These are phyloP conservation scores for Cystobasidium pallidum DNA, from an alignment of 1,284 basidiomycete species.

Conservation along the genomic window DNA sequence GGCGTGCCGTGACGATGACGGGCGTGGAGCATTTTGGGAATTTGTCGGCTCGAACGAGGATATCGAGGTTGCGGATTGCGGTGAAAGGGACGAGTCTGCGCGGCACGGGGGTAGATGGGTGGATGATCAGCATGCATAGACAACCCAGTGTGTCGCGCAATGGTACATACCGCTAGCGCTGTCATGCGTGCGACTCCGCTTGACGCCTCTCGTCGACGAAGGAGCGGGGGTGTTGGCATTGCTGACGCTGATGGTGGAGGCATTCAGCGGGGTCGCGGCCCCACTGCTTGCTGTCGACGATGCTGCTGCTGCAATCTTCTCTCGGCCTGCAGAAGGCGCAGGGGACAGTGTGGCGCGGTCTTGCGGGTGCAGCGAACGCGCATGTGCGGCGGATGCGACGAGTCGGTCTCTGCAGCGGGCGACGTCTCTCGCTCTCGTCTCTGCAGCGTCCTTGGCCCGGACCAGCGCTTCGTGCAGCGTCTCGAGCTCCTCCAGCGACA, in stretches of 20 bases:
- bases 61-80: conserved; percentile 24
- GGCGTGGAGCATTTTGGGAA: conserved; percentile 18
- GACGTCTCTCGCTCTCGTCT: background rate
- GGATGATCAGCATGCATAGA: background rate
- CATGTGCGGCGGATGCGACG: background rate
- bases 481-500: conserved; percentile 1
- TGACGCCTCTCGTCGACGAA: conserved; percentile 26
- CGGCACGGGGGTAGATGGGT: too few relatives aligned
- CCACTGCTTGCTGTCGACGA: background rate
- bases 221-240: conserved; percentile 22
- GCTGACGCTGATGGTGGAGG: conserved; percentile 3
- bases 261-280: conserved; percentile 7
- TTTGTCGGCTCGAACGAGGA: conserved; percentile 21
- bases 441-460: background rate
- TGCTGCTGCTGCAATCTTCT: background rate
- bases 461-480: conserved; percentile 16
- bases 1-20: conserved; percentile 13
- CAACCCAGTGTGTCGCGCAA: background rate
- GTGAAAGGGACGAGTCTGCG: conserved; percentile 41
- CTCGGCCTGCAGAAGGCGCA: background rate
- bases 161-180: conserved; percentile 25
- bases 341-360: background rate
- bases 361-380: background rate
- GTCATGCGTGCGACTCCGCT: conserved; percentile 28
- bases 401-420: background rate